phyloP scores from a whole-genome alignment of 139 green algal genomes.

The Chlamydomonas urium region DNA sequence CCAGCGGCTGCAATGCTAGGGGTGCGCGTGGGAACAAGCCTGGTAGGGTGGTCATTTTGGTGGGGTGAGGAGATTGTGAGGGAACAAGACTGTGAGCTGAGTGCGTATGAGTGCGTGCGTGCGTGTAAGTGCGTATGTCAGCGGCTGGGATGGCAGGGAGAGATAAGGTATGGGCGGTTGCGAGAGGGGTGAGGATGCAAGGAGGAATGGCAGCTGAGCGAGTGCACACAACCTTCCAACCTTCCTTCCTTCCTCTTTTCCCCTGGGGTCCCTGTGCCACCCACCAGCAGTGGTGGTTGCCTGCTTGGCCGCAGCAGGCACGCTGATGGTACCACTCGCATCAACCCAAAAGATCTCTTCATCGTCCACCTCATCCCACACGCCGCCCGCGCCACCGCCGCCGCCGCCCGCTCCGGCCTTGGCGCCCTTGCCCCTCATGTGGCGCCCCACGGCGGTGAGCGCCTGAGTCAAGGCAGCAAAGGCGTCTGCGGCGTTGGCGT shows the following conservation, averaged over 20 bases:
- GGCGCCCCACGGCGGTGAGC: background rate
- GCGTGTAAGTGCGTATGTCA: background rate
- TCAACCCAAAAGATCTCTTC: conserved; percentile 21
- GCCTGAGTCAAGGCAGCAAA: conserved; percentile 51
- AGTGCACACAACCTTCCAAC: background rate
- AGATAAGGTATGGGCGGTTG: background rate
- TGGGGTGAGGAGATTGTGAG: too few relatives aligned
- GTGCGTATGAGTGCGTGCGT: too few relatives aligned
- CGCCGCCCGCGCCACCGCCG: background rate
- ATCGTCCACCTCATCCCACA: background rate
- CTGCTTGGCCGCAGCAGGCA: conserved; percentile 2
- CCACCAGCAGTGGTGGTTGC: too few relatives aligned
- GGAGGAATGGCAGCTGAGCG: background rate
- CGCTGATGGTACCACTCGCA: conserved; percentile 12
- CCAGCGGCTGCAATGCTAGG: too few relatives aligned
- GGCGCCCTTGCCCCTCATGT: too few relatives aligned
- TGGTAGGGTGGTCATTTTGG: too few relatives aligned
- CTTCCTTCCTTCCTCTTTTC: background rate
- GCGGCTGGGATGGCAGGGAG: background rate
- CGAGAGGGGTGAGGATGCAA: background rate
- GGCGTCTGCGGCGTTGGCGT: conserved; percentile 42
- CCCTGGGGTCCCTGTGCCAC: background rate
- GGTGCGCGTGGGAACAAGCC: too few relatives aligned
- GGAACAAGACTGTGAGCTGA: too few relatives aligned
- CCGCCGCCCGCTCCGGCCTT: background rate